Evolutionary conservation across 345 rosid species (phyloP).

Genomic region (Firmiana major): DNA sequence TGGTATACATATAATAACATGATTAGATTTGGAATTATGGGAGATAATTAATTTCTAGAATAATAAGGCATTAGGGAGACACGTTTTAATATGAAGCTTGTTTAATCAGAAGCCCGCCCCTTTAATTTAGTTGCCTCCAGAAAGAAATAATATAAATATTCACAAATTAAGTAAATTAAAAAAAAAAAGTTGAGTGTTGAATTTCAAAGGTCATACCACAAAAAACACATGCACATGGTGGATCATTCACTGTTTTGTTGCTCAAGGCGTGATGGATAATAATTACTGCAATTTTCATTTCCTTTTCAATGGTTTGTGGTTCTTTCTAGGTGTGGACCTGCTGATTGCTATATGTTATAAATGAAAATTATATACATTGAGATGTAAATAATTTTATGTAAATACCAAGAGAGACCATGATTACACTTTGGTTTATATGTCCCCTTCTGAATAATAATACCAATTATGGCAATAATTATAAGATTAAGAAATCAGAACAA

Average conservation of each 20-base stretch:
- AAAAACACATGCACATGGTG: constrained; percentile 38
- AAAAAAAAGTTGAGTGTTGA: constrained; percentile 16
- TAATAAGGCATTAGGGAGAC: background rate
- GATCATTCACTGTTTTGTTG: constrained; percentile 37
- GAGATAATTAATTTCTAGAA: background rate
- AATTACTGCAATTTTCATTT: constrained; percentile 29
- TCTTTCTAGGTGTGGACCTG: constrained; percentile 21
- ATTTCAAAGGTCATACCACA: constrained; percentile 35
- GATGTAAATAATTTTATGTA: constrained; percentile 15
- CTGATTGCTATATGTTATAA: constrained; percentile 27
- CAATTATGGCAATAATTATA: constrained; percentile 50
- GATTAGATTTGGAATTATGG: no score
- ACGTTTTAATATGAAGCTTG: background rate
- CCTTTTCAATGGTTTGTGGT: constrained; percentile 32
- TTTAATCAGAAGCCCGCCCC: background rate
- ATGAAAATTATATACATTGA: background rate
- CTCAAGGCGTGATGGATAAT: constrained; percentile 53
- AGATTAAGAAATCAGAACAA: constrained; percentile 40
- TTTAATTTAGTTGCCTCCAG: background rate
- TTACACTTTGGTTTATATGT: constrained; percentile 63
- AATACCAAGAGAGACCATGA: constrained; percentile 40
- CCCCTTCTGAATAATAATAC: constrained; percentile 53
- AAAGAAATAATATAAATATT: background rate
- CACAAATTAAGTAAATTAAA: no score
- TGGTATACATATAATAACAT: no score